phyloP scores from a whole-genome alignment of 192 early-diverging fungal genomes.

The Diversispora eburnea region DNA sequence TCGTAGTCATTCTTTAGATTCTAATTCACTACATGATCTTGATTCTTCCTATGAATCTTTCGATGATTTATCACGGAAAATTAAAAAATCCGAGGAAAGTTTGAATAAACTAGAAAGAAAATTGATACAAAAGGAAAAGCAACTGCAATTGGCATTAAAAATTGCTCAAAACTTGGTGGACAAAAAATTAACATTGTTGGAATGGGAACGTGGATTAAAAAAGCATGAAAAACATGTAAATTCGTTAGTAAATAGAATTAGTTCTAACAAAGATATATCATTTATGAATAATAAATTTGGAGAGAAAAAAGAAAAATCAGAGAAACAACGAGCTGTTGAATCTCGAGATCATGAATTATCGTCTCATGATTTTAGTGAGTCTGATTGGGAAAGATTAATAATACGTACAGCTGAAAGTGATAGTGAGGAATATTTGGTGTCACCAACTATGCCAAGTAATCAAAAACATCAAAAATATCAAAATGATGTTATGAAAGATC shows the following conservation, averaged over 20 bases:
- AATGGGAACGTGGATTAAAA: not conserved
- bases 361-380: no score
- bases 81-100: not conserved
- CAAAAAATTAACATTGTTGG: not conserved
- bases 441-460: no score
- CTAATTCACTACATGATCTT: not conserved
- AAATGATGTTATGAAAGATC: no score
- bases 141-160: not conserved
- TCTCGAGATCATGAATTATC: no score
- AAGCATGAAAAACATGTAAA: not conserved
- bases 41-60: not conserved
- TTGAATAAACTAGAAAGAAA: not conserved
- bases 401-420: no score
- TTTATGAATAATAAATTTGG: no score
- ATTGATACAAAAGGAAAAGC: not conserved
- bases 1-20: not conserved
- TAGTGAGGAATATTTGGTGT: no score
- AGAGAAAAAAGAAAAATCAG: no score
- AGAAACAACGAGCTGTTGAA: no score
- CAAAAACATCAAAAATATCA: no score
- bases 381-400: no score
- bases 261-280: not conserved
- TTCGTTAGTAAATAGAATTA: not conserved
- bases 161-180: not conserved
- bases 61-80: not conserved